Evolutionary conservation across 148 eudicot species (phyloP).

Genomic region (Diospyros lotus): DNA sequence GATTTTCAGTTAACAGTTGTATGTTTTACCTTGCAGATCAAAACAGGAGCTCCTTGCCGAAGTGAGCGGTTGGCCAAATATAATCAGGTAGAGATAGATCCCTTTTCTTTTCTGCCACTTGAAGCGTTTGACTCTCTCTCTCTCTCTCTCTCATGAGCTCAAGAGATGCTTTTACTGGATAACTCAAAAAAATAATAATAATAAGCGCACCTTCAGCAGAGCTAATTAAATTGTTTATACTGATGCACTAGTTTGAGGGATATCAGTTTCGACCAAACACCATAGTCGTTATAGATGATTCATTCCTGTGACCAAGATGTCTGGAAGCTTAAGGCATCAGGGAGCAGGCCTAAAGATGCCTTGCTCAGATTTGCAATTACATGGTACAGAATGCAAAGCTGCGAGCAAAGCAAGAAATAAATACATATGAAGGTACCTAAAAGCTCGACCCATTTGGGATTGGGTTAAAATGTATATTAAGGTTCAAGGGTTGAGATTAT

Average conservation of each 20-base stretch:
- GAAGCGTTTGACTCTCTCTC: background rate
- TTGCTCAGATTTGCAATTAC: background rate
- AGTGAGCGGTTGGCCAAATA: slow-evolving; percentile 97
- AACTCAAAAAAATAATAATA: background rate
- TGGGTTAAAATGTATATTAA: background rate
- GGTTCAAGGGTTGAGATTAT: background rate
- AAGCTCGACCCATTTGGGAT: background rate
- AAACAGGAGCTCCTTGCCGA: slow-evolving; percentile 99
- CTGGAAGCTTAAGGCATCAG: background rate
- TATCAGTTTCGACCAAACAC: background rate
- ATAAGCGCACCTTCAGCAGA: background rate
- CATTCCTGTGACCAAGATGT: background rate
- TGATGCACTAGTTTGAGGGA: background rate
- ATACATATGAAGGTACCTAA: background rate
- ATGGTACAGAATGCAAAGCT: too few species aligned
- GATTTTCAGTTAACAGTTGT: background rate
- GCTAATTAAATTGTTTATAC: background rate
- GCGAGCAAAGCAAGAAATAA: too few species aligned
- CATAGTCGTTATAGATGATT: background rate
- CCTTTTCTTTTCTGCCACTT: background rate
- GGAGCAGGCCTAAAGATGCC: background rate
- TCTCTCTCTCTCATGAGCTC: background rate
- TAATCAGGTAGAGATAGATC: slow-evolving; percentile 60
- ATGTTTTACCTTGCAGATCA: slow-evolving; percentile 49
- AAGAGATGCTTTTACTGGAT: background rate